These are phyloP conservation scores for Penicillium soppii DNA, from an alignment of 495 filamentous ascomycete species.

Conservation along the genomic window DNA sequence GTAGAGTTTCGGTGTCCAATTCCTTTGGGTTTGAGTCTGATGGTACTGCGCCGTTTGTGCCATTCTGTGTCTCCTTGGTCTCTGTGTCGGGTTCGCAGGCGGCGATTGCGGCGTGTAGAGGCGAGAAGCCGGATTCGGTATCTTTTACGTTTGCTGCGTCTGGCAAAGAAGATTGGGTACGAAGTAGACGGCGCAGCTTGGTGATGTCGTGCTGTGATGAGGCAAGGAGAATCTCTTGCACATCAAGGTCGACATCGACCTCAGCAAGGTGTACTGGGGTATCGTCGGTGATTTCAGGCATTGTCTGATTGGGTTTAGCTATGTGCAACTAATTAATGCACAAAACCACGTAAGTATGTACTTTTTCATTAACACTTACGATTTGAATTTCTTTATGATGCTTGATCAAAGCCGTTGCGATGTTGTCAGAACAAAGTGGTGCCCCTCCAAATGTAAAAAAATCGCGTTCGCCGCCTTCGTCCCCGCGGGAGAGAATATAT, in stretches of 20 bases:
- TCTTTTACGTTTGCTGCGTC: slow-evolving; percentile 76
- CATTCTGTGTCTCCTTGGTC: slow-evolving; percentile 25
- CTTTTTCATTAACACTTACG: neutral
- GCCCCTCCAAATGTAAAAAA: slow-evolving; percentile 18
- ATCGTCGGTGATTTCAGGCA: slow-evolving; percentile 28
- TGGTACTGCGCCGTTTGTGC: slow-evolving; percentile 9
- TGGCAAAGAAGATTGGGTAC: slow-evolving; percentile 45
- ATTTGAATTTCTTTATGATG: neutral
- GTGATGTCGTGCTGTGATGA: slow-evolving; percentile 79
- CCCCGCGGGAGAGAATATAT: slow-evolving; percentile 22
- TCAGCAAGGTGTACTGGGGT: slow-evolving; percentile 22
- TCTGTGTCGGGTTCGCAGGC: slow-evolving; percentile 63
- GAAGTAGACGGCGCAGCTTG: slow-evolving; percentile 71
- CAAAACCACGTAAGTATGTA: no score
- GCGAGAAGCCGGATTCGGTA: slow-evolving; percentile 78
- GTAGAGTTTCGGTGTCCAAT: slow-evolving; percentile 40
- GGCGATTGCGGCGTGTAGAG: slow-evolving; percentile 87
- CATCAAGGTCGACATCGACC: slow-evolving; percentile 43
- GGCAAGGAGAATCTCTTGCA: slow-evolving; percentile 68
- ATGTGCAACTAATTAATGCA: neutral
- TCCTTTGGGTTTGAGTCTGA: slow-evolving; percentile 23
- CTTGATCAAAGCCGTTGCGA: neutral
- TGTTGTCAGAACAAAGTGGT: neutral
- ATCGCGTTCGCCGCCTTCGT: slow-evolving; percentile 36
- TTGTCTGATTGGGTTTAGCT: slow-evolving; percentile 10